Conservation (phyloP, 768 basidiomycete genomes). For the Chalciporus pseudorubinellus region DNA sequence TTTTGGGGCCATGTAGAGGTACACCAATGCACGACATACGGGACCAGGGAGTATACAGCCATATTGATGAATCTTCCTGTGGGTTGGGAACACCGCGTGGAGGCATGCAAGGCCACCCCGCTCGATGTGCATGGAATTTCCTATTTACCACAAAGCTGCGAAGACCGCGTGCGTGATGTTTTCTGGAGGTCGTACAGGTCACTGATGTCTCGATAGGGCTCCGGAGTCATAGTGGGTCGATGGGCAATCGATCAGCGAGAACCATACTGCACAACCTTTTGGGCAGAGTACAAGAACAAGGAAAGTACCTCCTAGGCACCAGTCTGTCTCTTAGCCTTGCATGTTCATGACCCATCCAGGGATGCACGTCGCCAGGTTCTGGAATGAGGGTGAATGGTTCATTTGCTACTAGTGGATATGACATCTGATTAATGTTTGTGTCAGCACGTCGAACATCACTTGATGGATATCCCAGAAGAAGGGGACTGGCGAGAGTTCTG, state of each 20-base stretch:
- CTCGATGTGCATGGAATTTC: conserved; percentile 22
- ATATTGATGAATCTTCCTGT: conserved; percentile 28
- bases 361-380: conserved; percentile 23
- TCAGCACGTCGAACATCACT: conserved; percentile 31
- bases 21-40: conserved; percentile 27
- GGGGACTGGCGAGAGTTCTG: conserved; percentile 34
- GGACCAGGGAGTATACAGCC: too few relatives aligned
- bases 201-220: conserved; percentile 12
- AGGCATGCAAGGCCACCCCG: conserved; percentile 23
- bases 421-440: too few relatives aligned
- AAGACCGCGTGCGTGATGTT: conserved; percentile 17
- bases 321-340: background rate
- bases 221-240: conserved; percentile 19
- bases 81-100: conserved; percentile 16
- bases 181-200: background rate
- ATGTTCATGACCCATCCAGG: conserved; percentile 12
- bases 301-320: conserved; percentile 1
- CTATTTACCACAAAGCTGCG: conserved; percentile 18
- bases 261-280: conserved; percentile 26
- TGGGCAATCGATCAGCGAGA: conserved; percentile 28
- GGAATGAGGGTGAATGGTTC: conserved; percentile 22
- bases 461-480: conserved; percentile 26
- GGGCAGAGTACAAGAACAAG: conserved; percentile 31
- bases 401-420: too few relatives aligned
- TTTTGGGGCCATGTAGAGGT: conserved; percentile 19